phyloP scores from a whole-genome alignment of 331 rosid species.

The Pyrus hybrid region DNA sequence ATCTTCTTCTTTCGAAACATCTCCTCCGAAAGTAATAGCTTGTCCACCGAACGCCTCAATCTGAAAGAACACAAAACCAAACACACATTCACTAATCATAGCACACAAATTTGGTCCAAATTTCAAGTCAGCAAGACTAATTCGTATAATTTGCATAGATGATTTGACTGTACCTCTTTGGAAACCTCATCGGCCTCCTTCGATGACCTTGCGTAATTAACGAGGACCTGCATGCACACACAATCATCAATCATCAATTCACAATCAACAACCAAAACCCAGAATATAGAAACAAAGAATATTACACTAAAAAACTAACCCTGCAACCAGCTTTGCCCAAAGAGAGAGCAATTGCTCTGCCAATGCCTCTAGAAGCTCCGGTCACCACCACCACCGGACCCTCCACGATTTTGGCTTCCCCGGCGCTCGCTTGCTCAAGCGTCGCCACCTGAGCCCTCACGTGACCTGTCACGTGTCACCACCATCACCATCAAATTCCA shows the following conservation, averaged over 20 bases:
- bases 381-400: conserved; percentile 49
- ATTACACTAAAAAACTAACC: conserved; percentile 23
- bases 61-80: conserved; percentile 37
- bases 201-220: conserved; percentile 89
- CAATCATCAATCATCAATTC: not conserved
- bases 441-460: conserved; percentile 64
- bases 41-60: conserved; percentile 81
- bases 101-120: not conserved
- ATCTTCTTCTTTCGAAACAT: conserved; percentile 82
- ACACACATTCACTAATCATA: not conserved
- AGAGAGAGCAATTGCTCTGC: conserved; percentile 43
- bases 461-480: conserved; percentile 30
- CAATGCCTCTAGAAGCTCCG: conserved; percentile 58
- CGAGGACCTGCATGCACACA: conserved; percentile 56
- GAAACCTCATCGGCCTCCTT: conserved; percentile 95
- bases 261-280: not conserved
- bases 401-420: conserved; percentile 27
- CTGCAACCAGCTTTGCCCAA: conserved; percentile 55
- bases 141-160: not conserved
- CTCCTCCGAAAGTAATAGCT: conserved; percentile 85
- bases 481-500: not conserved
- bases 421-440: conserved; percentile 32
- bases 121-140: not conserved
- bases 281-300: not conserved
- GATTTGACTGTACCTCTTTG: conserved; percentile 55